Conservation (phyloP, 1,284 basidiomycete species). For the Sphaerobolus stellatus region DNA sequence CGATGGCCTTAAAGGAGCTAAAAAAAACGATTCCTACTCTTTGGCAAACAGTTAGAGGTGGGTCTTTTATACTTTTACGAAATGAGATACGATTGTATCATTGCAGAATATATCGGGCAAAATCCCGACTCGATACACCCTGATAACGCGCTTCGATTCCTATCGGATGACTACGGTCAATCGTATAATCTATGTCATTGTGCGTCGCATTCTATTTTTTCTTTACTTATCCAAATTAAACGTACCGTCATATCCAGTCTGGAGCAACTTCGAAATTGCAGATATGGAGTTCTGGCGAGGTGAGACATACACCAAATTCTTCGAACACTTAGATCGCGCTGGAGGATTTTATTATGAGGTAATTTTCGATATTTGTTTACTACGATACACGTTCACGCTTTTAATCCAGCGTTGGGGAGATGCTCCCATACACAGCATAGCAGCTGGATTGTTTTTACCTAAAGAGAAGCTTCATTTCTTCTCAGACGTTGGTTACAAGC, state of each 20-base stretch:
- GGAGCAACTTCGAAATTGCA: slow-evolving; percentile 87
- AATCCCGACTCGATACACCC: slow-evolving; percentile 68
- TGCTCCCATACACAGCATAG: slow-evolving; percentile 84
- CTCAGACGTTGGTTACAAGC: slow-evolving; percentile 56
- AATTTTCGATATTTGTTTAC: slow-evolving; percentile 17
- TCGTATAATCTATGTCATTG: slow-evolving; percentile 82
- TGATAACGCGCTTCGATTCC: slow-evolving; percentile 72
- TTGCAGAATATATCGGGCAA: slow-evolving; percentile 62
- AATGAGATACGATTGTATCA: neutral
- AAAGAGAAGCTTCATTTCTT: slow-evolving; percentile 79
- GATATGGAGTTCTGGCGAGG: slow-evolving; percentile 79
- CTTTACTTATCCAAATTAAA: neutral
- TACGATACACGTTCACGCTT: neutral
- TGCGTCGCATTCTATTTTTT: slow-evolving; percentile 35
- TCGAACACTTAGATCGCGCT: slow-evolving; percentile 70
- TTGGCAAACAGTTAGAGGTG: slow-evolving; percentile 70
- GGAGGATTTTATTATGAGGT: slow-evolving; percentile 89
- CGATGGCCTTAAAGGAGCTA: slow-evolving; percentile 77
- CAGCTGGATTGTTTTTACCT: slow-evolving; percentile 67
- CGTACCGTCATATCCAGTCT: slow-evolving; percentile 43
- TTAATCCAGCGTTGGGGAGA: slow-evolving; percentile 75
- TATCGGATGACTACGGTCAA: slow-evolving; percentile 72
- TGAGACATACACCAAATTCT: slow-evolving; percentile 76
- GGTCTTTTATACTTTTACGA: slow-evolving; percentile 12
- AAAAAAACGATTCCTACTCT: slow-evolving; percentile 75